Evolutionary conservation across 495 filamentous ascomycete genomes (phyloP).

Genomic region (Talaromyces borbonicus): DNA sequence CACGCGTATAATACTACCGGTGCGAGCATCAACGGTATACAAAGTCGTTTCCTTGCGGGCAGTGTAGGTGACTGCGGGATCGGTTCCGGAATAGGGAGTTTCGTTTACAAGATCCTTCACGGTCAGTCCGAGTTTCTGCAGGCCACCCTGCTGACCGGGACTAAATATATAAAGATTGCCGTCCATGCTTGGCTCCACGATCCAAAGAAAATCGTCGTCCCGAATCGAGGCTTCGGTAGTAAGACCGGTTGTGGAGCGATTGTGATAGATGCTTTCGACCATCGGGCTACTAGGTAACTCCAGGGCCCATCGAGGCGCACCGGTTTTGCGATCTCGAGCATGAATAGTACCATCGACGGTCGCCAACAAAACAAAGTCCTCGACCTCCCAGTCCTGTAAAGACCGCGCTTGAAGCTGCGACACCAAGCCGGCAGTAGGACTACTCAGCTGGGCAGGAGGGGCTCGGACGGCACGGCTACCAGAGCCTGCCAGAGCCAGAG

Average conservation of each 20-base stretch:
- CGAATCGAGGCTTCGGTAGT: slow-evolving; percentile 23
- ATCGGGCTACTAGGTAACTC: slow-evolving; percentile 69
- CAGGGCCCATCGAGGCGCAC: slow-evolving; percentile 72
- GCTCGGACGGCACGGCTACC: slow-evolving; percentile 65
- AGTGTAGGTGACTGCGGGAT: slow-evolving; percentile 67
- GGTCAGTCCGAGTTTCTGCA: slow-evolving; percentile 57
- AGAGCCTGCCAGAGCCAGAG: slow-evolving; percentile 79
- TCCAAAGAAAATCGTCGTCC: slow-evolving; percentile 86
- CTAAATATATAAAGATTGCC: slow-evolving; percentile 85
- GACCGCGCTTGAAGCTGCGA: slow-evolving; percentile 83
- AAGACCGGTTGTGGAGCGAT: slow-evolving; percentile 12
- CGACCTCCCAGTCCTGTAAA: slow-evolving; percentile 97
- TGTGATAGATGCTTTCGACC: slow-evolving; percentile 79
- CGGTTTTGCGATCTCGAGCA: slow-evolving; percentile 82
- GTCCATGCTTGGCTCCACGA: slow-evolving; percentile 84
- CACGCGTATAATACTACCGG: slow-evolving; percentile 57
- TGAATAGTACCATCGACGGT: slow-evolving; percentile 96
- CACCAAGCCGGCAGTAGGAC: slow-evolving; percentile 57
- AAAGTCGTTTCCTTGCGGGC: slow-evolving; percentile 71
- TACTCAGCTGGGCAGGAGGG: slow-evolving; percentile 61
- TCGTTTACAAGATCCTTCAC: slow-evolving; percentile 72
- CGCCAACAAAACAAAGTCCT: slow-evolving; percentile 99
- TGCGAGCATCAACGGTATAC: slow-evolving; percentile 76
- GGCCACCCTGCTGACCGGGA: slow-evolving; percentile 46
- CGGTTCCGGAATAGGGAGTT: slow-evolving; percentile 54